These are phyloP conservation scores for Naumovozyma baii DNA, from an alignment of 805 yeast species.

Conservation along the genomic window DNA sequence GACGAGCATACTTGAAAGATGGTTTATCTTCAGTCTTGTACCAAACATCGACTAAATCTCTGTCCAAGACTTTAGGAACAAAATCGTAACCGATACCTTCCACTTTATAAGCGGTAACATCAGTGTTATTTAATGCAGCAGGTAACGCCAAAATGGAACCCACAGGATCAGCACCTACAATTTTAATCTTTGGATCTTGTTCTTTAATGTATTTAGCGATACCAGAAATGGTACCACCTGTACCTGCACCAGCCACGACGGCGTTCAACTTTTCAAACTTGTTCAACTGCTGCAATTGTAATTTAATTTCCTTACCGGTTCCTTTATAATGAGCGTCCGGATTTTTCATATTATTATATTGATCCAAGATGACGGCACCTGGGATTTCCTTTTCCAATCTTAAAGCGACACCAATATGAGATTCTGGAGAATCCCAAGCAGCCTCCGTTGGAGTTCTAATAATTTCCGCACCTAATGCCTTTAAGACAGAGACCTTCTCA, in stretches of 20 bases:
- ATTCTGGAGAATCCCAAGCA: slow-evolving; percentile 87
- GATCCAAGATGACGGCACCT: slow-evolving; percentile 75
- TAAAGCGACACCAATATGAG: slow-evolving; percentile 81
- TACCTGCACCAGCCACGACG: slow-evolving; percentile 86
- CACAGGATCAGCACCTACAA: slow-evolving; percentile 77
- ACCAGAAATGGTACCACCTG: slow-evolving; percentile 88
- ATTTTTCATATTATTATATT: slow-evolving; percentile 67
- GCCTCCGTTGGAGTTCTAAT: slow-evolving; percentile 88
- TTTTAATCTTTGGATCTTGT: slow-evolving; percentile 48
- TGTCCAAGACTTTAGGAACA: slow-evolving; percentile 68
- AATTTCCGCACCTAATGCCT: slow-evolving; percentile 85
- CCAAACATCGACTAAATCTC: slow-evolving; percentile 64
- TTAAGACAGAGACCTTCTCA: slow-evolving; percentile 78
- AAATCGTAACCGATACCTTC: slow-evolving; percentile 91
- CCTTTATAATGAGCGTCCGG: slow-evolving; percentile 79
- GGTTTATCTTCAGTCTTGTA: slow-evolving; percentile 78
- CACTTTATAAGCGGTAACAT: slow-evolving; percentile 54
- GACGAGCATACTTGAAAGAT: slow-evolving; percentile 70
- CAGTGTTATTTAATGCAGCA: slow-evolving; percentile 52
- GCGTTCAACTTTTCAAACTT: slow-evolving; percentile 52
- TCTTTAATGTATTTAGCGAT: slow-evolving; percentile 68
- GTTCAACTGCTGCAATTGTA: slow-evolving; percentile 44
- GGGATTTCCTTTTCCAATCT: slow-evolving; percentile 75
- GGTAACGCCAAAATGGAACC: slow-evolving; percentile 82
- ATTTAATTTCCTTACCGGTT: slow-evolving; percentile 79